Base-by-base conservation (phyloP, 1,139 yeast species). In the Pichia inconspicua region DNA sequence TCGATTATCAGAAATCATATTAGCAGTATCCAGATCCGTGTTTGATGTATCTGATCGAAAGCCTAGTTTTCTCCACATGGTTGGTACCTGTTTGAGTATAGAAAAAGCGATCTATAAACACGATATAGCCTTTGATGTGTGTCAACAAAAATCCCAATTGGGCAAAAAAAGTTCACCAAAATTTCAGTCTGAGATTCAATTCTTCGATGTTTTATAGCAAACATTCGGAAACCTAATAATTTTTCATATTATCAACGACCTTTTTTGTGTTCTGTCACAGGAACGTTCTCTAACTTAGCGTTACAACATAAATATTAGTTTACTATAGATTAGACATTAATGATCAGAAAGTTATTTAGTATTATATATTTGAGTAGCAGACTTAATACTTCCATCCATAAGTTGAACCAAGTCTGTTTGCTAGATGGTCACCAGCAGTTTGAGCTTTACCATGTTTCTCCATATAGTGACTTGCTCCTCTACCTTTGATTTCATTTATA, bases 351-450 rank as follows among this genome's bases (percentile, higher is more conserved):
- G 19, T 17, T 17, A 17, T 17, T 17, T 17, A 17, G 19, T 17
- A 17, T 17, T 17, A n/a, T n/a, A 8, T 34, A 15, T 34, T 6
- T 15, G 15, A 14, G 8, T 6, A 2, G 7, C 10, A 34, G 6
- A 28, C 2, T 38, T 22, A 50, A 30, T 58, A 53, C 12, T 53
- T 50, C 61, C 66, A 59, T 5, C 66, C 66, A 57, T 85, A 86
- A 1, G 94, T 82, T 6, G 82, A 82, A 4, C 78, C 79, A 53
- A 86, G 70, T 53, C 94, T 72, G 59, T 74, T 77, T 40, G 70
- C 71, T 48, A 85, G 69, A 62, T 86, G 92, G 58, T 84, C 78
- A 49, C 74, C 74, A 0, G 95, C 88, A 17, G 92, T 83, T 31
- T 80, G 68, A 2, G 68, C 63, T 25, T 58, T 58, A 10, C 67